A percentile compares a stretch with the other conserved stretches of the same genome.
phyloP scores from a whole-genome alignment of 345 rosid genomes.

The Cardamine occulta region DNA sequence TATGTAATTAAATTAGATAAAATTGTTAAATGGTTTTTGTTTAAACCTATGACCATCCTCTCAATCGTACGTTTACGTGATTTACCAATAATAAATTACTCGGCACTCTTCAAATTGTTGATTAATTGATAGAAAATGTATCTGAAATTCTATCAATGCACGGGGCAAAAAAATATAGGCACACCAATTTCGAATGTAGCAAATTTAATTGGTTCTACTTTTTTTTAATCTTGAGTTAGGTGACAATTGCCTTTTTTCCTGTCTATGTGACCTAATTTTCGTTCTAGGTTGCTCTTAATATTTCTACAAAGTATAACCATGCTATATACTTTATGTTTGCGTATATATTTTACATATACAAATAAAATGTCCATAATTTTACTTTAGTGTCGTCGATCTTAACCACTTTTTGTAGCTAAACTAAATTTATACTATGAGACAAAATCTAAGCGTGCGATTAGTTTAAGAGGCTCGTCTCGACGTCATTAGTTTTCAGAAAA shows the following conservation, averaged over 20 bases:
- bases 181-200: neutral
- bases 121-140: neutral
- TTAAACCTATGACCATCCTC: neutral
- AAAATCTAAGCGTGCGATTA: constrained; percentile 18
- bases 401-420: constrained; percentile 20
- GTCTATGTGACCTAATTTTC: constrained; percentile 29
- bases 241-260: constrained; percentile 4
- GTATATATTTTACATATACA: constrained; percentile 3
- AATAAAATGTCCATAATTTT: constrained; percentile 29
- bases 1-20: neutral
- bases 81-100: neutral
- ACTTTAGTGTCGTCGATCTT: constrained; percentile 22
- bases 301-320: constrained; percentile 35
- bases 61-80: neutral
- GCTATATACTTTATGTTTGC: constrained; percentile 24
- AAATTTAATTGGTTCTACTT: neutral
- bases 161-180: neutral
- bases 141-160: neutral
- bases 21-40: neutral
- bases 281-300: constrained; percentile 4
- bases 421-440: constrained; percentile 15
- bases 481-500: constrained; percentile 11
- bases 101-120: neutral
- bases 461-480: constrained; percentile 15
- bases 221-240: constrained; percentile 6